phyloP scores from a whole-genome alignment of 73 alveolate species.

The Blepharisma japonicum region DNA sequence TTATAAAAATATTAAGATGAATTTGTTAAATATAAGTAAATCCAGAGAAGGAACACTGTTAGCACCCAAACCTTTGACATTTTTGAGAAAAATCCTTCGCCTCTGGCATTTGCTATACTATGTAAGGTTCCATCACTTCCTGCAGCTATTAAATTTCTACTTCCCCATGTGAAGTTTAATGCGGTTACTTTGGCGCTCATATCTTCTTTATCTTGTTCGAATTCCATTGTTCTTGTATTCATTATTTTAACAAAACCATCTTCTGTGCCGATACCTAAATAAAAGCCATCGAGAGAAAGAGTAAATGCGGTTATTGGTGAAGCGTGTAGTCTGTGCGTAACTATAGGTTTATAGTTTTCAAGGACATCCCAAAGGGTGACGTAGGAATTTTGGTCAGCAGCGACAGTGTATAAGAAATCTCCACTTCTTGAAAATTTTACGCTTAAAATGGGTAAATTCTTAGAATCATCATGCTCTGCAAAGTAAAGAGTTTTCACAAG shows the following conservation, averaged over 20 bases:
- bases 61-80: constrained; percentile 27
- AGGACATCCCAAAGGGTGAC: constrained; percentile 40
- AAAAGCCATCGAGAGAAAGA: constrained; percentile 37
- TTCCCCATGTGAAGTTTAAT: constrained; percentile 35
- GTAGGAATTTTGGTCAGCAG: constrained; percentile 28
- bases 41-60: not conserved
- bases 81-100: constrained; percentile 26
- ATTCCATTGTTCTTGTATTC: constrained; percentile 37
- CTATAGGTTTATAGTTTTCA: constrained; percentile 25
- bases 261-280: constrained; percentile 34
- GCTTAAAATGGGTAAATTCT: constrained; percentile 31
- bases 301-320: constrained; percentile 14
- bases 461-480: constrained; percentile 25
- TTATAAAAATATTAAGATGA: not conserved
- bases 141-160: constrained; percentile 26
- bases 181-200: constrained; percentile 12
- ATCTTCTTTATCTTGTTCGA: constrained; percentile 30
- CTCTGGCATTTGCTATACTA: not conserved
- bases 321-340: constrained; percentile 20
- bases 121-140: not conserved
- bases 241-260: constrained; percentile 31
- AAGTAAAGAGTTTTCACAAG: constrained; percentile 34
- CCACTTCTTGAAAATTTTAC: constrained; percentile 34
- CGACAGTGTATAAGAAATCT: constrained; percentile 33
- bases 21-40: not conserved